Percentiles rank a stretch among this genome's conserved stretches.
phyloP scores from a whole-genome alignment of 1,284 basidiomycete genomes.

The Rhodofomes roseus region DNA sequence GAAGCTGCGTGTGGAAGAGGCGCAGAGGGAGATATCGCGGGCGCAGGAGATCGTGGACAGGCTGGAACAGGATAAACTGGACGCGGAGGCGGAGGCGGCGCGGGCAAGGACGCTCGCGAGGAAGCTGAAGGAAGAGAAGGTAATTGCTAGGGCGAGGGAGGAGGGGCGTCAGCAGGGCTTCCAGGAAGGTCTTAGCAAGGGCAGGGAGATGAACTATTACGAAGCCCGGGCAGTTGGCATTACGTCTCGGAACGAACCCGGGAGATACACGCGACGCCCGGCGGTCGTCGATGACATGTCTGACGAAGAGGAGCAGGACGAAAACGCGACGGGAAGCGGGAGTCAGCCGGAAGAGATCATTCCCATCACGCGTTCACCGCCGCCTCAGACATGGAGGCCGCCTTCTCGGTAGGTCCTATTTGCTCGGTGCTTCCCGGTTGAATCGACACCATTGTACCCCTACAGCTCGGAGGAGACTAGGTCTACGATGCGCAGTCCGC shows the following conservation, averaged over 20 bases:
- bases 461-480: constrained; percentile 11
- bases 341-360: constrained; percentile 5
- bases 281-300: constrained; percentile 12
- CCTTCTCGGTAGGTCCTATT: constrained; percentile 13
- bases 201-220: constrained; percentile 21
- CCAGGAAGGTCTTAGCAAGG: constrained; percentile 35
- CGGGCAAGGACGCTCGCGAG: constrained; percentile 39
- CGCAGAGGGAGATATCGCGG: constrained; percentile 42
- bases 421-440: neutral
- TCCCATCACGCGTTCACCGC: constrained; percentile 11
- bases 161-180: constrained; percentile 40
- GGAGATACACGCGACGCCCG: constrained; percentile 5
- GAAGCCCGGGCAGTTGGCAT: constrained; percentile 12
- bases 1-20: constrained; percentile 43
- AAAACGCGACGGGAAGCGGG: constrained; percentile 6
- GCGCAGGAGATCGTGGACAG: constrained; percentile 44
- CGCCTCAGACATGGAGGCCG: constrained; percentile 7
- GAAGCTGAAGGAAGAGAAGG: constrained; percentile 38
- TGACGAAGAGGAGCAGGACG: constrained; percentile 15
- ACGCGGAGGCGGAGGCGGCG: constrained; percentile 45
- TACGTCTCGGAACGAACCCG: constrained; percentile 3
- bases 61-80: constrained; percentile 35
- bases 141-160: constrained; percentile 38
- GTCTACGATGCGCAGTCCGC: constrained; percentile 12
- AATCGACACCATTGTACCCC: neutral